Evolutionary conservation across 495 filamentous ascomycete genomes (phyloP).

Genomic region (Venustampulla echinocandica): DNA sequence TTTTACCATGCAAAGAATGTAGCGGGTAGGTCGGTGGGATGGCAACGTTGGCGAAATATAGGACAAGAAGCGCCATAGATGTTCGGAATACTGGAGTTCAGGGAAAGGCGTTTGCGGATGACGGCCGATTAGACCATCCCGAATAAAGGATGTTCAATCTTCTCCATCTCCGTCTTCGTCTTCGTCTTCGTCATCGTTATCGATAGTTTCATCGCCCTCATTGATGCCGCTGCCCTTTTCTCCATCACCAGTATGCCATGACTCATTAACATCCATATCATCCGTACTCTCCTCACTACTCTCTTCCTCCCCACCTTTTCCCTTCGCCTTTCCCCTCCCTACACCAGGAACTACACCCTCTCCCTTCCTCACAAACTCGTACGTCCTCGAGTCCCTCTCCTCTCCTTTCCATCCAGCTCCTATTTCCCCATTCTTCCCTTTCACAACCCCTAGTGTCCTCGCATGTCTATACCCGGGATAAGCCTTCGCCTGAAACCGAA

Average conservation of each 20-base stretch:
- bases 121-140: no score
- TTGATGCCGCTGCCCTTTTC: constrained; percentile 1
- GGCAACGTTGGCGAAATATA: no score
- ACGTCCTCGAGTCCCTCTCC: constrained; percentile 64
- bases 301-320: constrained; percentile 29
- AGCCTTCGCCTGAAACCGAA: constrained; percentile 59
- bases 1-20: no score
- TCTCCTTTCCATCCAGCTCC: constrained; percentile 64
- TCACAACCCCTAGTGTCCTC: constrained; percentile 72
- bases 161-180: constrained; percentile 5
- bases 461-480: constrained; percentile 88
- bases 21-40: no score
- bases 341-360: constrained; percentile 27
- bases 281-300: constrained; percentile 2
- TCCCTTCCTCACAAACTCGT: constrained; percentile 64
- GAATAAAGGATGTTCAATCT: no score
- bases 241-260: neutral
- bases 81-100: no score
- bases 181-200: constrained; percentile 2
- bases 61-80: no score
- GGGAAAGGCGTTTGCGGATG: no score
- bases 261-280: neutral
- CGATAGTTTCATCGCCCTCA: no score
- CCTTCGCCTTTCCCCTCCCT: constrained; percentile 36
- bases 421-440: constrained; percentile 44